phyloP scores from a whole-genome alignment of 2,329 filamentous ascomycete species.

The Tolypocladium cylindrosporum region DNA sequence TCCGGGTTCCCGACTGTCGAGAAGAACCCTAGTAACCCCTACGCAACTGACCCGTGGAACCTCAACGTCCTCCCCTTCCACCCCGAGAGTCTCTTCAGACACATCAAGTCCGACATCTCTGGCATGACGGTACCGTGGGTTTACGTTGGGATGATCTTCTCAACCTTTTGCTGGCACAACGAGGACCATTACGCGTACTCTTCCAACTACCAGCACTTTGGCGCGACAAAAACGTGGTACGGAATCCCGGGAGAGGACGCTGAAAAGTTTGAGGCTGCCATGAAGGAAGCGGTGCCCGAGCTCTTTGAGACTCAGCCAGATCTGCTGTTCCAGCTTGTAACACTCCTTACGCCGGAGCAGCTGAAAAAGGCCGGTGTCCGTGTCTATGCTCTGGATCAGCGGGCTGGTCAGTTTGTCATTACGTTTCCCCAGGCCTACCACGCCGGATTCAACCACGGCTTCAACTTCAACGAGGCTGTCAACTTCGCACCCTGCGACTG shows the following conservation, averaged over 20 bases:
- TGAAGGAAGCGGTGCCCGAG: constrained; percentile 91
- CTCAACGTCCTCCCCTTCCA: constrained; percentile 86
- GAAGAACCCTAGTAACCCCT: constrained; percentile 75
- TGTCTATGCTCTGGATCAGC: constrained; percentile 91
- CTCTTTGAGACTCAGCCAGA: constrained; percentile 96
- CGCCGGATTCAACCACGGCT: constrained; percentile 95
- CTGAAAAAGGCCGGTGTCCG: constrained; percentile 85
- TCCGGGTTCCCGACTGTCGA: constrained; percentile 95
- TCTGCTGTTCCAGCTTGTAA: constrained; percentile 94
- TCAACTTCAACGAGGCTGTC: constrained; percentile 98
- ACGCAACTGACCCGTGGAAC: constrained; percentile 91
- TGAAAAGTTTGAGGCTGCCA: constrained; percentile 88
- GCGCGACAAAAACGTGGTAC: constrained; percentile 98
- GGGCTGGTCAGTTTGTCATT: constrained; percentile 90
- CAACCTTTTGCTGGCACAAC: constrained; percentile 98
- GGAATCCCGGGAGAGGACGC: constrained; percentile 91
- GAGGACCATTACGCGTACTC: constrained; percentile 98
- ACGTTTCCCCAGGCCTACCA: constrained; percentile 97
- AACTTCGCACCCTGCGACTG: constrained; percentile 95
- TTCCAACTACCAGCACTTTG: constrained; percentile 96
- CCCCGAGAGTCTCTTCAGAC: constrained; percentile 83
- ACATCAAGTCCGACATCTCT: constrained; percentile 97
- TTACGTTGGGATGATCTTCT: constrained; percentile 99
- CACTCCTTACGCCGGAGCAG: constrained; percentile 84
- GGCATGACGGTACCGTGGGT: constrained; percentile 99